Evolutionary conservation across 495 filamentous ascomycete species (phyloP).

Genomic region (Penicillium steckii): DNA sequence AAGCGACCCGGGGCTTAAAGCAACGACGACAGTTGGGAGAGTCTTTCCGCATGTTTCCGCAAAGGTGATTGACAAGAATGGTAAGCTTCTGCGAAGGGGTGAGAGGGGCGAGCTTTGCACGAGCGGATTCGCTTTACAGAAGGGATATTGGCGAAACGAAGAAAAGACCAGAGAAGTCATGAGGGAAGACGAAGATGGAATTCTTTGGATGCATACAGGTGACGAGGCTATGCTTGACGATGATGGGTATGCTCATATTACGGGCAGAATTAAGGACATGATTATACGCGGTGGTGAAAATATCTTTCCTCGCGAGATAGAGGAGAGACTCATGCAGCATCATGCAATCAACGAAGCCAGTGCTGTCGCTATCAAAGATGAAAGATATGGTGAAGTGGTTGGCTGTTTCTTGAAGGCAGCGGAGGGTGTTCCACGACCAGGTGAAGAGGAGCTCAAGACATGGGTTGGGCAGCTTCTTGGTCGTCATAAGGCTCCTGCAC

Average conservation of each 20-base stretch:
- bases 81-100: slow-evolving; percentile 48
- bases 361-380: slow-evolving; percentile 21
- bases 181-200: slow-evolving; percentile 26
- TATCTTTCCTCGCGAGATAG: slow-evolving; percentile 27
- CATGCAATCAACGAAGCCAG: slow-evolving; percentile 16
- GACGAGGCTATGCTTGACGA: slow-evolving; percentile 23
- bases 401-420: slow-evolving; percentile 20
- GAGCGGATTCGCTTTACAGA: slow-evolving; percentile 74
- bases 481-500: slow-evolving; percentile 54
- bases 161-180: slow-evolving; percentile 65
- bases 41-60: slow-evolving; percentile 70
- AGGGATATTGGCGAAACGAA: slow-evolving; percentile 75
- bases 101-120: slow-evolving; percentile 73
- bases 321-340: slow-evolving; percentile 20
- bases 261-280: slow-evolving; percentile 64
- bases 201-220: slow-evolving; percentile 27
- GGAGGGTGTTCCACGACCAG: neutral
- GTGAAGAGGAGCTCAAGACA: slow-evolving; percentile 6
- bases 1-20: slow-evolving; percentile 11
- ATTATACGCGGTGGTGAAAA: slow-evolving; percentile 57
- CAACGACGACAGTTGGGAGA: slow-evolving; percentile 52
- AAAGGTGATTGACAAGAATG: slow-evolving; percentile 66
- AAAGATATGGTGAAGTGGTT: slow-evolving; percentile 23
- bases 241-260: slow-evolving; percentile 30
- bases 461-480: slow-evolving; percentile 53